Evolutionary conservation across 768 basidiomycete genomes (phyloP).

Genomic region (Mycena alexandri): DNA sequence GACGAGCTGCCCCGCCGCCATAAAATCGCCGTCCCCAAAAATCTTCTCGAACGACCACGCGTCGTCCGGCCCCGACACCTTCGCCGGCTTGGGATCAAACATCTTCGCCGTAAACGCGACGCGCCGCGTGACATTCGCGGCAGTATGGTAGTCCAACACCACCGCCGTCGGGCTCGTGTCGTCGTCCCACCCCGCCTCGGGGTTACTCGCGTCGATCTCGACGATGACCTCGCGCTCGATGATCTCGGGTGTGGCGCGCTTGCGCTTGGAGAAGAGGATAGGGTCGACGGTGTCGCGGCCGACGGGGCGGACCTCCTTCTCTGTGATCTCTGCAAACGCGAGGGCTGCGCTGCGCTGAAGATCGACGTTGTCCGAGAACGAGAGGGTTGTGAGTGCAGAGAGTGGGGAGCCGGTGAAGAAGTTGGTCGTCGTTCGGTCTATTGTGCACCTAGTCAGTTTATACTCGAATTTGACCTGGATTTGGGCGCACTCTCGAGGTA

Average conservation of each 20-base stretch:
- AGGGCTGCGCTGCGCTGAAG: conserved; percentile 97
- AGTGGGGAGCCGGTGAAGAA: conserved; percentile 97
- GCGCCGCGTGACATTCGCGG: conserved; percentile 79
- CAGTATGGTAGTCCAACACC: conserved; percentile 75
- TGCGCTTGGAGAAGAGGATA: conserved; percentile 74
- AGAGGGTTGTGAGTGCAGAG: conserved; percentile 93
- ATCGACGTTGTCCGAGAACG: conserved; percentile 99
- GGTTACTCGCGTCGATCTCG: conserved; percentile 47
- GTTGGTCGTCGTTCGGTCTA: conserved; percentile 98
- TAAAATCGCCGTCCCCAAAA: conserved; percentile 90
- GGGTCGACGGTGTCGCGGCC: conserved; percentile 98
- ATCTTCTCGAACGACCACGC: conserved; percentile 92
- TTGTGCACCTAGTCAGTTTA: conserved; percentile 5
- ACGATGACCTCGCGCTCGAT: conserved; percentile 53
- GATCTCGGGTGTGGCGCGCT: neutral
- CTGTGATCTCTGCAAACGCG: conserved; percentile 99
- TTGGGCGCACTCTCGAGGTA: conserved; percentile 88
- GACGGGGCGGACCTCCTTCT: conserved; percentile 98
- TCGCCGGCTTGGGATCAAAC: conserved; percentile 73
- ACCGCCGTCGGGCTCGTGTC: conserved; percentile 74
- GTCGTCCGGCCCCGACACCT: conserved; percentile 64
- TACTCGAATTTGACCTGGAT: conserved; percentile 17
- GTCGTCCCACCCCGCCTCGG: conserved; percentile 90
- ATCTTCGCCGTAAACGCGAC: conserved; percentile 81
- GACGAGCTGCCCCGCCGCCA: conserved; percentile 89